These are phyloP conservation scores for Colletotrichum salicis DNA, from an alignment of 2,329 filamentous ascomycete genomes.

Conservation along the genomic window DNA sequence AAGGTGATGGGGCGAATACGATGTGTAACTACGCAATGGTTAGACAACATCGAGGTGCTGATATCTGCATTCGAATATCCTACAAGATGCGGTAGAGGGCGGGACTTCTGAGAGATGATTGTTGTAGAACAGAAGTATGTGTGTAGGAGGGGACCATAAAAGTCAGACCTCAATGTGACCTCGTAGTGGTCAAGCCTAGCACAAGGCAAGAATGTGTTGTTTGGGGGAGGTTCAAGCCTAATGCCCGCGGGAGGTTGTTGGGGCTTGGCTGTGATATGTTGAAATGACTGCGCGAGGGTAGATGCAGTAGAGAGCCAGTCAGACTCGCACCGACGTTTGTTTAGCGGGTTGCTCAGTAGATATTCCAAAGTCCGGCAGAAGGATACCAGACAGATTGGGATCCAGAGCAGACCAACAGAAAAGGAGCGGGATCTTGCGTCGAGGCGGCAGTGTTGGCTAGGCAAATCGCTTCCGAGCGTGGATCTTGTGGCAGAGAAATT, in stretches of 20 bases:
- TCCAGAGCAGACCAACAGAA: neutral
- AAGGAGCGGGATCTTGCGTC: slow-evolving; percentile 23
- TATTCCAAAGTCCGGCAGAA: slow-evolving; percentile 22
- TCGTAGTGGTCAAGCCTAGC: neutral
- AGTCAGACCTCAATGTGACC: slow-evolving; percentile 17
- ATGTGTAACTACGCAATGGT: slow-evolving; percentile 31
- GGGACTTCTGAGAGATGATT: slow-evolving; percentile 1
- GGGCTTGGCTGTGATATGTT: slow-evolving; percentile 25
- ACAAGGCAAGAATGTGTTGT: slow-evolving; percentile 8
- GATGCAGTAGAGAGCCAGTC: slow-evolving; percentile 15
- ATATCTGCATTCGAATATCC: slow-evolving; percentile 12
- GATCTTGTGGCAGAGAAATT: slow-evolving; percentile 7
- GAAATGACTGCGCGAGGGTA: slow-evolving; percentile 27
- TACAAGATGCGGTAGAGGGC: slow-evolving; percentile 1
- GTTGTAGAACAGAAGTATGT: slow-evolving; percentile 3
- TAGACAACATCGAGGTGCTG: slow-evolving; percentile 12
- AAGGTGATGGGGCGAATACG: slow-evolving; percentile 20
- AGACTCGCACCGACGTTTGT: slow-evolving; percentile 25
- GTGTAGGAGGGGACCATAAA: neutral
- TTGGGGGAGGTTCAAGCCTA: neutral
- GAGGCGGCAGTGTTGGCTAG: slow-evolving; percentile 13
- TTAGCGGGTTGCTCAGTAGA: slow-evolving; percentile 26
- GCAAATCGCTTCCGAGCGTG: slow-evolving; percentile 22
- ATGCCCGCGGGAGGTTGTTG: slow-evolving; percentile 5
- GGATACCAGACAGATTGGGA: neutral